A percentile compares a stretch with the other conserved stretches of the same genome.
These are phyloP conservation scores for Xylaria cubensis DNA, from an alignment of 495 filamentous ascomycete genomes.

Conservation along the genomic window DNA sequence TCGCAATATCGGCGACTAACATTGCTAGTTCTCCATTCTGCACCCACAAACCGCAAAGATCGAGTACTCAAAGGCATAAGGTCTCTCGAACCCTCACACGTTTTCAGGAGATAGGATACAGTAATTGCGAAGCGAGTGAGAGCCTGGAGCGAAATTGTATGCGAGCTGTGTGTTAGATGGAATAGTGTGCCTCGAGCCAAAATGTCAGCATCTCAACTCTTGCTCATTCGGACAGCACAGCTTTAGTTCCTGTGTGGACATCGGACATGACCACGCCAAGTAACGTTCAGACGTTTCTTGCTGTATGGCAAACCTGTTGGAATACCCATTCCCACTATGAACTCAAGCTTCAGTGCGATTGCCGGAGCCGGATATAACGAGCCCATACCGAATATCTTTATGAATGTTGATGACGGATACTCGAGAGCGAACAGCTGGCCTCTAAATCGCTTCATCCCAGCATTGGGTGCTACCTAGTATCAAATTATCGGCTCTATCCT, in stretches of 20 bases:
- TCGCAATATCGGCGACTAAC: background rate
- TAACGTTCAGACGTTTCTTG: background rate
- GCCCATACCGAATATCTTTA: background rate
- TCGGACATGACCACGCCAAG: background rate
- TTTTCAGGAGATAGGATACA: background rate
- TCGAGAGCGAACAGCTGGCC: background rate
- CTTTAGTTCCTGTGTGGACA: background rate
- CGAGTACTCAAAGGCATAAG: background rate
- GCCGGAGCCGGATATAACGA: background rate
- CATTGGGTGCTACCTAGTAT: background rate
- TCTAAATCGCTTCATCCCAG: background rate
- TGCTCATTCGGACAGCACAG: background rate
- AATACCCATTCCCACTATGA: background rate
- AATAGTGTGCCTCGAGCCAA: background rate
- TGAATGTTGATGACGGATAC: background rate
- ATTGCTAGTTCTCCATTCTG: background rate
- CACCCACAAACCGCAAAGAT: background rate
- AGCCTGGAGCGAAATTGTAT: background rate
- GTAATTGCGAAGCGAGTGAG: background rate
- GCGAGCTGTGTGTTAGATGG: background rate
- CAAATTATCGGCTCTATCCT: background rate
- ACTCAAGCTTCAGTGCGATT: background rate
- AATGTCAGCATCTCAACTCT: background rate
- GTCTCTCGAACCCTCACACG: background rate
- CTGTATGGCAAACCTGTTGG: background rate